Evolutionary conservation across 2,329 filamentous ascomycete genomes (phyloP).

Genomic region (Pseudogymnoascus sp.): DNA sequence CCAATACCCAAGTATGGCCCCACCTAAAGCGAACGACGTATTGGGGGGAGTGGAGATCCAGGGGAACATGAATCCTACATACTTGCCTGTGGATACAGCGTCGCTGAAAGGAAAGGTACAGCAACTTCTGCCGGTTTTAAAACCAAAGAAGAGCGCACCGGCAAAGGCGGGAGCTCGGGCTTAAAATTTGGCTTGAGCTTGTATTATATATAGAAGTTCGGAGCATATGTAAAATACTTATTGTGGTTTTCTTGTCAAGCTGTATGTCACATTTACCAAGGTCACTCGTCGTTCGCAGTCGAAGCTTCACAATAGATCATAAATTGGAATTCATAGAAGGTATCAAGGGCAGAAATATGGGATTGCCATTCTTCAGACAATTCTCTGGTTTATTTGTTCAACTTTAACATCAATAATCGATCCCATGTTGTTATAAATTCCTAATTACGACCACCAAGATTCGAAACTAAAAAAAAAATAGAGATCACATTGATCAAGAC

Average conservation of each 20-base stretch:
- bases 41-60: slow-evolving; percentile 19
- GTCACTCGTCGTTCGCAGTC: background rate
- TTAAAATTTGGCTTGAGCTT: background rate
- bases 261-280: background rate
- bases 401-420: background rate
- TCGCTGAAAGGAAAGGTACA: slow-evolving; percentile 24
- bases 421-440: background rate
- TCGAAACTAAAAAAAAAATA: background rate
- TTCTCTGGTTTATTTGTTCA: background rate
- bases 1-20: slow-evolving; percentile 21
- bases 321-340: background rate
- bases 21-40: slow-evolving; percentile 15
- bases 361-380: background rate
- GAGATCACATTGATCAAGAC: background rate
- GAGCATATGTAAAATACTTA: slow-evolving; percentile 1
- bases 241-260: background rate
- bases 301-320: background rate
- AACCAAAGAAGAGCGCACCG: background rate
- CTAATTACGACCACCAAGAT: background rate
- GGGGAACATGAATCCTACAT: slow-evolving; percentile 25
- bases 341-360: background rate
- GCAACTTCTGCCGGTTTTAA: slow-evolving; percentile 18
- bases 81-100: slow-evolving; percentile 21
- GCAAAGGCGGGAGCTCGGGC: background rate
- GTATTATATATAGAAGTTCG: slow-evolving; percentile 8